phyloP scores from a whole-genome alignment of 1,284 basidiomycete species.

The Cutaneotrichosporon sp. region DNA sequence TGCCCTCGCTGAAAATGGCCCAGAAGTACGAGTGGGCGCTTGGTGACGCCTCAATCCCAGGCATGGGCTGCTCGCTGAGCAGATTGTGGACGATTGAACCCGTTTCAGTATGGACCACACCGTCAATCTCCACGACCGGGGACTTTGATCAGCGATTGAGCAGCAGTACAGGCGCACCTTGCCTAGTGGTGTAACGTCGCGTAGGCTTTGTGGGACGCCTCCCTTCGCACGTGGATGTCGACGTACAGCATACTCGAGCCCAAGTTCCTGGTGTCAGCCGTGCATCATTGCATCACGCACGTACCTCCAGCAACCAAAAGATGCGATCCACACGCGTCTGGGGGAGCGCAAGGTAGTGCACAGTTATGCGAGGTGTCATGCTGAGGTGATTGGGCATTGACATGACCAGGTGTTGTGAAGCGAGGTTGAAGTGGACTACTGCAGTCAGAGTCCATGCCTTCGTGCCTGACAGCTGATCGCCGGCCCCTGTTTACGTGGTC shows the following conservation, averaged over 20 bases:
- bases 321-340: constrained; percentile 5
- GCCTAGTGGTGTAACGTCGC: not conserved
- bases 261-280: constrained; percentile 5
- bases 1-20: constrained; percentile 9
- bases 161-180: not conserved
- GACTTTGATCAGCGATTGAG: constrained; percentile 14
- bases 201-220: not conserved
- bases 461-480: no score
- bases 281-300: not conserved
- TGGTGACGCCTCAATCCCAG: not conserved
- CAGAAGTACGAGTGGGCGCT: constrained; percentile 2
- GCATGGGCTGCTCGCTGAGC: constrained; percentile 5
- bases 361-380: constrained; percentile 1
- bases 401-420: no score
- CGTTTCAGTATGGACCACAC: constrained; percentile 27
- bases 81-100: constrained; percentile 32
- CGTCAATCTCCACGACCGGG: constrained; percentile 30
- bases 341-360: constrained; percentile 6
- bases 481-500: no score
- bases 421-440: no score
- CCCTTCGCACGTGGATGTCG: not conserved
- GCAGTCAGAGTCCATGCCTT: no score
- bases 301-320: constrained; percentile 8
- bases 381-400: not conserved
- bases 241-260: constrained; percentile 1